phyloP scores from a whole-genome alignment of 805 yeast genomes.

The Wickerhamiella hasegawae region DNA sequence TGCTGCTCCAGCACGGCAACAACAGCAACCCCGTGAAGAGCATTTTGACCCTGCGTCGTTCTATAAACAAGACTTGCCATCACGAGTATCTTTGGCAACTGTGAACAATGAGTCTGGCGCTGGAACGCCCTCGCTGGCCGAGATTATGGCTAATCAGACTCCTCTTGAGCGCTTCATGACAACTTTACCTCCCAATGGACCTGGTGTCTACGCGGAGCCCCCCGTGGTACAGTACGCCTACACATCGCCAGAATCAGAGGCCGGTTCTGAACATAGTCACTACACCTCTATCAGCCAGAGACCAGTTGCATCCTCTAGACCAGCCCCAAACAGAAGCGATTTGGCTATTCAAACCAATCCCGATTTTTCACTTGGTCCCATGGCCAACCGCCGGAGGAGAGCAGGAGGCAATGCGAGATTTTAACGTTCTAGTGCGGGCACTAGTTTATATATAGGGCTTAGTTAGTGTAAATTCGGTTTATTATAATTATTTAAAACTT shows the following conservation, averaged over 20 bases:
- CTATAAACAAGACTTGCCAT: constrained; percentile 5
- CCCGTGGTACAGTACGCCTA: constrained; percentile 1
- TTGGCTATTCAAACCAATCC: constrained; percentile 13
- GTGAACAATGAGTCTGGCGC: background rate
- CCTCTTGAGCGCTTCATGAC: constrained; percentile 6
- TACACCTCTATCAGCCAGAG: constrained; percentile 12
- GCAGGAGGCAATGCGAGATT: too few species aligned
- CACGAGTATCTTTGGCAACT: constrained; percentile 1
- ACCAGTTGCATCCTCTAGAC: background rate
- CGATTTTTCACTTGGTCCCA: constrained; percentile 12
- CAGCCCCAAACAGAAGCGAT: constrained; percentile 7
- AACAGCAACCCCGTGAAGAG: background rate
- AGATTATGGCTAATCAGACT: background rate
- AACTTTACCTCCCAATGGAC: background rate
- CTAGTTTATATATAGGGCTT: too few species aligned
- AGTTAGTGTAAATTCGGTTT: too few species aligned
- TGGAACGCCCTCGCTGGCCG: constrained; percentile 1
- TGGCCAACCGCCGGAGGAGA: constrained; percentile 1
- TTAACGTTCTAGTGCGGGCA: too few species aligned
- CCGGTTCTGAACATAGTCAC: constrained; percentile 7
- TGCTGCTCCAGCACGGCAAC: background rate
- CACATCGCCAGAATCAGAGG: background rate
- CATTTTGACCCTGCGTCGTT: constrained; percentile 5
- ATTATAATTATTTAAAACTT: too few species aligned
- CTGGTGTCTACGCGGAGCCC: constrained; percentile 4